Percentiles rank a stretch among this genome's conserved stretches.
phyloP scores from a whole-genome alignment of 2,329 filamentous ascomycete genomes.

The Remersonia thermophila region DNA sequence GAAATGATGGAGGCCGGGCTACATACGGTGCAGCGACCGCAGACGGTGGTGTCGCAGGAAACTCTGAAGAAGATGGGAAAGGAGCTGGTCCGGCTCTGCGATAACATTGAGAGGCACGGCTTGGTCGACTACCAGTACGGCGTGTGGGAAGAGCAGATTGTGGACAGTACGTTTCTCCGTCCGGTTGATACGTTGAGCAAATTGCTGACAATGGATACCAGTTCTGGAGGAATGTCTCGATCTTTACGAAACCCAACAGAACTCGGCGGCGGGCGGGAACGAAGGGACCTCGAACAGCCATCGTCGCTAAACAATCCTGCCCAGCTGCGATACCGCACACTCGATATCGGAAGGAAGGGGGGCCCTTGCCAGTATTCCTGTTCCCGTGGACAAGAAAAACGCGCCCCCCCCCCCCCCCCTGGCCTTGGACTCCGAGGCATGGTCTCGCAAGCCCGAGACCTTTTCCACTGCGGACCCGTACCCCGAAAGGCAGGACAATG shows the following conservation, averaged over 20 bases:
- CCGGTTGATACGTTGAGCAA: background rate
- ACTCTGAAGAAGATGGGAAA: slow-evolving; percentile 68
- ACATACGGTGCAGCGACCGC: slow-evolving; percentile 35
- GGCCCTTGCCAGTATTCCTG: too few species aligned
- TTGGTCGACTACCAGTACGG: slow-evolving; percentile 96
- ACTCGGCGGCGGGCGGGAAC: slow-evolving; percentile 24
- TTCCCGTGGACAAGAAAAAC: too few species aligned
- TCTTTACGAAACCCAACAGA: slow-evolving; percentile 28
- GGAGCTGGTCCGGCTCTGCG: slow-evolving; percentile 70
- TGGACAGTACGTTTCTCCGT: slow-evolving; percentile 52
- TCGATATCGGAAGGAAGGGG: too few species aligned
- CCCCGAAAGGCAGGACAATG: too few species aligned
- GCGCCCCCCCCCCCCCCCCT: too few species aligned
- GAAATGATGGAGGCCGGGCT: slow-evolving; percentile 48
- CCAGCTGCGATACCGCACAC: too few species aligned
- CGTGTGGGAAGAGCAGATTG: slow-evolving; percentile 88
- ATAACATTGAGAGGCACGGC: slow-evolving; percentile 80
- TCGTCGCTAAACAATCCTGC: slow-evolving; percentile 7
- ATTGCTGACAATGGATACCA: slow-evolving; percentile 8
- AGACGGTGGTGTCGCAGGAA: slow-evolving; percentile 55
- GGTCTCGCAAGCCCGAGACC: too few species aligned
- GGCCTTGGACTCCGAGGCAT: too few species aligned
- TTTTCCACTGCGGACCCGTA: too few species aligned
- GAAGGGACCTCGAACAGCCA: slow-evolving; percentile 10
- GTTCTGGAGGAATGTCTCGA: slow-evolving; percentile 30